A percentile compares a stretch with the other conserved stretches of the same genome.
These are phyloP conservation scores for Baudoinia panamericana DNA, from an alignment of 495 filamentous ascomycete genomes.

Conservation along the genomic window DNA sequence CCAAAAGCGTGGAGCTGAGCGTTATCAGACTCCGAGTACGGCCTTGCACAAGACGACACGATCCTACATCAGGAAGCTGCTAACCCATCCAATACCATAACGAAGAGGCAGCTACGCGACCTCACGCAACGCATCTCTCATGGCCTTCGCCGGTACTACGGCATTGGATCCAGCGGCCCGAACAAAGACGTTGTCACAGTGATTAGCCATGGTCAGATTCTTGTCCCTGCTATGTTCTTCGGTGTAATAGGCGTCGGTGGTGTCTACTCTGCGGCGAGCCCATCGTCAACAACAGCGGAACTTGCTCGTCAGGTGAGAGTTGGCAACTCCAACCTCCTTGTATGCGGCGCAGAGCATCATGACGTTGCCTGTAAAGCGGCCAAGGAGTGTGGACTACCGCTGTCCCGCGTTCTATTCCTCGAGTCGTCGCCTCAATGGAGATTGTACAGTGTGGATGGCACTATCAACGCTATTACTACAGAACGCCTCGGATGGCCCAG, in stretches of 20 bases:
- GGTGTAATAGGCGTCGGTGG: slow-evolving; percentile 39
- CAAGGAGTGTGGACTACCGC: slow-evolving; percentile 10
- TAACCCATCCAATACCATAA: slow-evolving; percentile 35
- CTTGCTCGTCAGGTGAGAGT: slow-evolving; percentile 33
- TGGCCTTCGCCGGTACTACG: slow-evolving; percentile 35
- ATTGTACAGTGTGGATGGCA: slow-evolving; percentile 9
- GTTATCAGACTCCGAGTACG: slow-evolving; percentile 20
- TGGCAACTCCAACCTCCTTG: slow-evolving; percentile 19
- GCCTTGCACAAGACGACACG: slow-evolving; percentile 26
- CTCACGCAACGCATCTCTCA: slow-evolving; percentile 35
- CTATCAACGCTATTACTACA: slow-evolving; percentile 13
- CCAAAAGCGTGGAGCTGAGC: too few species aligned
- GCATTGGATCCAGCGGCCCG: slow-evolving; percentile 35
- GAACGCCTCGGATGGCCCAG: slow-evolving; percentile 31
- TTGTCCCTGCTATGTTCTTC: slow-evolving; percentile 37
- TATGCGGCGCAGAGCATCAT: slow-evolving; percentile 18
- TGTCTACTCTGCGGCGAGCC: slow-evolving; percentile 36
- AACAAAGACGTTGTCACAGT: slow-evolving; percentile 40
- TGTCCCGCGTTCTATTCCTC: slow-evolving; percentile 18
- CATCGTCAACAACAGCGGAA: slow-evolving; percentile 33
- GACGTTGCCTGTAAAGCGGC: slow-evolving; percentile 21
- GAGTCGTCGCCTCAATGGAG: slow-evolving; percentile 16
- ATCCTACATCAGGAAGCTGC: slow-evolving; percentile 35
- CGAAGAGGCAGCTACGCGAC: slow-evolving; percentile 34
- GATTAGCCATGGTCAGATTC: slow-evolving; percentile 38